These are phyloP conservation scores for Leishmania arabica DNA, from an alignment of 208 protist species.

Conservation along the genomic window DNA sequence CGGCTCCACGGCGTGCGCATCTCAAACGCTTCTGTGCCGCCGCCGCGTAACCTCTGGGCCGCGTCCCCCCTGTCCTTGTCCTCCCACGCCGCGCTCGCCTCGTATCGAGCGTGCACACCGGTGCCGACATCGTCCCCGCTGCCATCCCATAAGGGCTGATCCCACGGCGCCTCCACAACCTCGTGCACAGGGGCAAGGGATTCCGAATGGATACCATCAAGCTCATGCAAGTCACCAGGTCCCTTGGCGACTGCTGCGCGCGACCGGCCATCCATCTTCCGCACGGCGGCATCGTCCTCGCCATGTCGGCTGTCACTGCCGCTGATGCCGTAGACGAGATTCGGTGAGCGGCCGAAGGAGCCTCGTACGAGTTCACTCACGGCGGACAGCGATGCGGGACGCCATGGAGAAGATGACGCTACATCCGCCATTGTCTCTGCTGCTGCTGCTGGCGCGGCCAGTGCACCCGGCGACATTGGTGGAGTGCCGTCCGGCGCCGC, in stretches of 20 bases:
- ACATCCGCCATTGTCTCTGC: neutral
- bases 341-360: slow-evolving; percentile 15
- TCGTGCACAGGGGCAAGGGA: neutral
- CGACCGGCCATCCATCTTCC: neutral
- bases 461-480: neutral
- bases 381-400: slow-evolving; percentile 2
- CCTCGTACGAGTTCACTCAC: slow-evolving; percentile 23
- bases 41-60: neutral
- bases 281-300: neutral
- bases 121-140: neutral
- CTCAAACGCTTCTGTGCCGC: neutral
- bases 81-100: neutral
- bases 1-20: neutral
- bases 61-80: neutral
- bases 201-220: neutral
- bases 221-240: neutral
- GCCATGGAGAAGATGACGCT: neutral
- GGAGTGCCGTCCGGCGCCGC: neutral
- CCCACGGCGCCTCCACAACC: neutral
- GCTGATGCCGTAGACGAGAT: slow-evolving; percentile 8
- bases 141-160: neutral
- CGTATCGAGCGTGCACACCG: neutral
- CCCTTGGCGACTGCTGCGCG: neutral
- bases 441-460: neutral
- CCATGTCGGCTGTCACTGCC: neutral